A percentile compares a stretch with the other conserved stretches of the same genome.
Evolutionary conservation across 352 stramenopile genomes (phyloP).

Genomic region (Hyaloperonospora brassicae): DNA sequence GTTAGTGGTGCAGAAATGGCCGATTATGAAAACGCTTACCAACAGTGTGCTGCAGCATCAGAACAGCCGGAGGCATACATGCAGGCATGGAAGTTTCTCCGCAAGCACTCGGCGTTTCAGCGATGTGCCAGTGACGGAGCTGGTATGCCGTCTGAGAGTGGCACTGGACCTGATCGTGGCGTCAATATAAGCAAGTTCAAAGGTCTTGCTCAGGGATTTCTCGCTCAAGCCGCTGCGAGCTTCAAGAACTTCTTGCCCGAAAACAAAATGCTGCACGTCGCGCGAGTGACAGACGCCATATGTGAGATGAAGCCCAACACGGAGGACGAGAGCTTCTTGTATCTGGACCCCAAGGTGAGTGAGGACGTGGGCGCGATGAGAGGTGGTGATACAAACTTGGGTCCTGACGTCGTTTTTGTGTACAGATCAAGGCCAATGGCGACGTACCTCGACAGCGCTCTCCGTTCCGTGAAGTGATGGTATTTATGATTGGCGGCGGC

Average conservation of each 20-base stretch:
- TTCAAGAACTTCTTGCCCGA: slow-evolving; percentile 85
- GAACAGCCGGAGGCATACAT: slow-evolving; percentile 36
- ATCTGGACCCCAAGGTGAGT: slow-evolving; percentile 76
- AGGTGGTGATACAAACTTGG: neutral
- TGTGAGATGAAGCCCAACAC: slow-evolving; percentile 75
- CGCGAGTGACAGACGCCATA: slow-evolving; percentile 72
- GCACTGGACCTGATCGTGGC: slow-evolving; percentile 22
- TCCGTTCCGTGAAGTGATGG: slow-evolving; percentile 73
- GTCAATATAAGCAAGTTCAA: slow-evolving; percentile 83
- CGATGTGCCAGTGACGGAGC: slow-evolving; percentile 61
- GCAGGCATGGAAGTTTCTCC: slow-evolving; percentile 71
- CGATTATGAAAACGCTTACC: slow-evolving; percentile 66
- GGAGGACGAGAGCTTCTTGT: slow-evolving; percentile 78
- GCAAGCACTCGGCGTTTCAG: slow-evolving; percentile 77
- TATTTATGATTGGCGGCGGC: slow-evolving; percentile 84
- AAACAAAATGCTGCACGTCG: slow-evolving; percentile 84
- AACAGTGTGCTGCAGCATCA: slow-evolving; percentile 37
- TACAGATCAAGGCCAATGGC: slow-evolving; percentile 61
- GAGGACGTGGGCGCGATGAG: neutral
- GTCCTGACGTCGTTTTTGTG: neutral
- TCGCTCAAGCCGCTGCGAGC: slow-evolving; percentile 69
- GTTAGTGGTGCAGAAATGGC: slow-evolving; percentile 58
- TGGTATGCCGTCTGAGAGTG: slow-evolving; percentile 31
- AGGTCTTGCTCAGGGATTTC: slow-evolving; percentile 68
- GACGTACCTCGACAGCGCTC: slow-evolving; percentile 67